Conservation (phyloP, 2,329 filamentous ascomycete species). For the Cladosporium halotolerans region DNA sequence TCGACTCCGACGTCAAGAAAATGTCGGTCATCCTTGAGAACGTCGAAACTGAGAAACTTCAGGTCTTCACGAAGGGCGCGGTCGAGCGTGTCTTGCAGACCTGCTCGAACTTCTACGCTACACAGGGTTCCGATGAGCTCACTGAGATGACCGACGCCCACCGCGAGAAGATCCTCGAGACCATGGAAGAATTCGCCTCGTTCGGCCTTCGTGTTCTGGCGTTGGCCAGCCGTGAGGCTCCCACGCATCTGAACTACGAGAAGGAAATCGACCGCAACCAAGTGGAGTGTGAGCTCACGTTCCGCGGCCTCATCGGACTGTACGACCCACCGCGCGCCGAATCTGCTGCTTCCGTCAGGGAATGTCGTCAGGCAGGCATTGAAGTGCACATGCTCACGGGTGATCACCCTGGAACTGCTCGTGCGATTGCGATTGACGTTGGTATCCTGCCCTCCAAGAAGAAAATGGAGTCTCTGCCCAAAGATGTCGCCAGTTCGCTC, state of each 20-base stretch:
- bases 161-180: conserved; percentile 51
- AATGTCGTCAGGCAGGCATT: conserved; percentile 68
- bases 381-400: conserved; percentile 82
- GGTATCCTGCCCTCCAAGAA: conserved; percentile 55
- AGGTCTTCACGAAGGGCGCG: conserved; percentile 59
- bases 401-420: conserved; percentile 71
- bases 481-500: conserved; percentile 57
- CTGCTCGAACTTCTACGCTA: conserved; percentile 43
- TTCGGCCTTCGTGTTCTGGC: conserved; percentile 63
- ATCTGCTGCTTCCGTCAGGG: conserved; percentile 63
- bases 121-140: conserved; percentile 26
- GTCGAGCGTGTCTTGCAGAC: conserved; percentile 62
- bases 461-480: conserved; percentile 53
- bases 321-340: conserved; percentile 81
- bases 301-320: conserved; percentile 74
- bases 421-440: conserved; percentile 71
- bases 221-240: conserved; percentile 46
- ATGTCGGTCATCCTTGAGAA: conserved; percentile 67
- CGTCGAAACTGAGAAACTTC: conserved; percentile 44
- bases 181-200: conserved; percentile 61
- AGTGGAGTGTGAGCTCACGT: conserved; percentile 62
- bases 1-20: conserved; percentile 68
- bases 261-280: conserved; percentile 47
- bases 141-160: conserved; percentile 46
- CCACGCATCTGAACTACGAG: conserved; percentile 23